Base-by-base conservation (phyloP, 139 green algal genomes). In the Marvania coccoides region DNA sequence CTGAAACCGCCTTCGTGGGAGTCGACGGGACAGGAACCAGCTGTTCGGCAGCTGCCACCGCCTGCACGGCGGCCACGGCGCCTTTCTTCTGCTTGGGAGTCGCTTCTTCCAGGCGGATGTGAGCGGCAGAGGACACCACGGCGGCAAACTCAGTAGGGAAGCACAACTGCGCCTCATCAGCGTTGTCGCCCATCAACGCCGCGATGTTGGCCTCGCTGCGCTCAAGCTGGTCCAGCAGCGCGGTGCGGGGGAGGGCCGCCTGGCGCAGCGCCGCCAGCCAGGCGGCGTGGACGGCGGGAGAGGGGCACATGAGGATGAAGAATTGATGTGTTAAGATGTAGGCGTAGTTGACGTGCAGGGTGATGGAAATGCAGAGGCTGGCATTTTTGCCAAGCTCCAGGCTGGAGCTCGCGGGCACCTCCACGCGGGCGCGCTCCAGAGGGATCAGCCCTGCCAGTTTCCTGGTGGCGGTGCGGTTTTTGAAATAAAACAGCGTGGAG, bases 401-500 rank as follows among this genome's bases (percentile, higher is more conserved):
- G 23, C 0, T 55, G 65, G 51, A 67, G 29, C 46, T 67, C 55
- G 3, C 19, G n/a, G n/a, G n/a, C n/a, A 35, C 63, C 36, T 72
- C 58, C n/a, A 72, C 56, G 51, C 63, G 47, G 31, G 55, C 38
- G 19, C 24, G 42, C 46, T 61, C 64, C 35, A 72, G 26, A 1
- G 65, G 65, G 15, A 72, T 72, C 7, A 67, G 19, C 2, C 55
- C 26, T 2, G 62, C 23, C 55, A 72, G 12, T 47, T 45, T 38
- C 14, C 28, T 59, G 14, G 47, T 31, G 8, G 38, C 46, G 6
- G 45, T 8, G 28, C 63, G 53, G 14, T 30, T 34, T 13, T 63
- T 39, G 55, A 72, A 72, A 23, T 72, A 72, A 56, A 67, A 72
- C 15, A 72, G 58, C 51, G n/a, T 48, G 19, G 7, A 10, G 8